These are phyloP conservation scores for Saccharomyces uvarum DNA, from an alignment of 1,139 yeast genomes.

Conservation along the genomic window DNA sequence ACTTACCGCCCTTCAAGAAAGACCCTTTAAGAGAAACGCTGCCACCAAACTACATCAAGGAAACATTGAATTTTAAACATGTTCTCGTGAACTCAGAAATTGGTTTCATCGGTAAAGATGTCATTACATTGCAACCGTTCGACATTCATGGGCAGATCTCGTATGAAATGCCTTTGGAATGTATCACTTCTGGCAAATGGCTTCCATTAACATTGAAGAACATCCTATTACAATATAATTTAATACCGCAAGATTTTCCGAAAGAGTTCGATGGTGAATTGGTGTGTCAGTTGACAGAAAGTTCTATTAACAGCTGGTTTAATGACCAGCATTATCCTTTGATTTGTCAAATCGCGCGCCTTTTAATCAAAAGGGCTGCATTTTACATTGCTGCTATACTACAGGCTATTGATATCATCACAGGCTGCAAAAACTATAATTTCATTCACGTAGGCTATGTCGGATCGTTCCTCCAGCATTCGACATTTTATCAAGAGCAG, in stretches of 20 bases:
- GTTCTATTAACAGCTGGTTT: not conserved
- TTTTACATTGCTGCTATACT: slow-evolving; percentile 22
- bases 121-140: slow-evolving; percentile 14
- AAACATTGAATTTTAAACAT: not conserved
- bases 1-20: slow-evolving; percentile 14
- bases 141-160: slow-evolving; percentile 15
- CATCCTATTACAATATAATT: slow-evolving; percentile 12
- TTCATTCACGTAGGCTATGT: slow-evolving; percentile 25
- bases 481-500: slow-evolving; percentile 19
- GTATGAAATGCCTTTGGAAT: slow-evolving; percentile 24
- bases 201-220: slow-evolving; percentile 18
- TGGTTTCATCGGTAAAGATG: slow-evolving; percentile 30
- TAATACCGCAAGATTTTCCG: slow-evolving; percentile 6
- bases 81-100: slow-evolving; percentile 30
- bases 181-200: slow-evolving; percentile 25
- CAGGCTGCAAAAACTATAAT: not conserved
- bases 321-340: not conserved
- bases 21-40: not conserved
- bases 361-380: slow-evolving; percentile 26
- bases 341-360: slow-evolving; percentile 9
- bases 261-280: slow-evolving; percentile 24
- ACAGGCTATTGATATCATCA: slow-evolving; percentile 15
- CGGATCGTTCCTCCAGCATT: slow-evolving; percentile 31
- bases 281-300: slow-evolving; percentile 16
- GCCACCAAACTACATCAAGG: slow-evolving; percentile 1